These are phyloP conservation scores for Pestalotiopsis sp. DNA, from an alignment of 2,329 filamentous ascomycete genomes.

Conservation along the genomic window DNA sequence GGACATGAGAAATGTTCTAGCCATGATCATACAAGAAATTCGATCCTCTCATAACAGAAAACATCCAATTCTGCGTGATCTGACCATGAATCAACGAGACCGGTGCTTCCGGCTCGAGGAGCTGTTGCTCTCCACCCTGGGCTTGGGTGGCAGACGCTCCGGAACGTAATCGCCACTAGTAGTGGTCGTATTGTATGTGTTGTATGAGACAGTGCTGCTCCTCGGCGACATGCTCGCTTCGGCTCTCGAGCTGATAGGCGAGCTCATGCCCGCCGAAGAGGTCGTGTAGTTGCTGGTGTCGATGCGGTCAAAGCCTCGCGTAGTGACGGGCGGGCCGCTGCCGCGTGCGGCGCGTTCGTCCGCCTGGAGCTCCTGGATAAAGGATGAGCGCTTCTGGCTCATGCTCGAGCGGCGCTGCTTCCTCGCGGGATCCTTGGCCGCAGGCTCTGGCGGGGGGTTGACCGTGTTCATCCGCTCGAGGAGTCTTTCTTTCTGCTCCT, in stretches of 20 bases:
- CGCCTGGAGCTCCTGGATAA: background rate
- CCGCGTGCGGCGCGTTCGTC: background rate
- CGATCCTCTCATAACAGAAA: background rate
- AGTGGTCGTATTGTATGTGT: background rate
- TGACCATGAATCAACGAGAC: background rate
- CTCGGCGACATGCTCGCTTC: background rate
- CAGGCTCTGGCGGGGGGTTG: background rate
- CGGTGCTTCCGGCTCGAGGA: background rate
- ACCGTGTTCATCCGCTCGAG: conserved; percentile 11
- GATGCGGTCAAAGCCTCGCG: background rate
- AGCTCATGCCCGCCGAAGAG: background rate
- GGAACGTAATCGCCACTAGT: background rate
- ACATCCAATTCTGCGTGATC: background rate
- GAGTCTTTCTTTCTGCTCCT: background rate
- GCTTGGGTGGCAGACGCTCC: background rate
- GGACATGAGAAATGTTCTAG: background rate
- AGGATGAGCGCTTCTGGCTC: background rate
- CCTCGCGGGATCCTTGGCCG: background rate
- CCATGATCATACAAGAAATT: background rate
- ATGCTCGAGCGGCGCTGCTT: background rate
- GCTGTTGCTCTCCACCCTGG: background rate
- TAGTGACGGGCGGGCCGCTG: background rate
- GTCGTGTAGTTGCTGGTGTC: background rate
- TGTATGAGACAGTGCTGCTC: background rate
- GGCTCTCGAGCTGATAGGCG: background rate